A percentile compares a stretch with the other conserved stretches of the same genome.
Evolutionary conservation across 83 land plant genomes (phyloP).

Genomic region (Diphasiastrum complanatum): DNA sequence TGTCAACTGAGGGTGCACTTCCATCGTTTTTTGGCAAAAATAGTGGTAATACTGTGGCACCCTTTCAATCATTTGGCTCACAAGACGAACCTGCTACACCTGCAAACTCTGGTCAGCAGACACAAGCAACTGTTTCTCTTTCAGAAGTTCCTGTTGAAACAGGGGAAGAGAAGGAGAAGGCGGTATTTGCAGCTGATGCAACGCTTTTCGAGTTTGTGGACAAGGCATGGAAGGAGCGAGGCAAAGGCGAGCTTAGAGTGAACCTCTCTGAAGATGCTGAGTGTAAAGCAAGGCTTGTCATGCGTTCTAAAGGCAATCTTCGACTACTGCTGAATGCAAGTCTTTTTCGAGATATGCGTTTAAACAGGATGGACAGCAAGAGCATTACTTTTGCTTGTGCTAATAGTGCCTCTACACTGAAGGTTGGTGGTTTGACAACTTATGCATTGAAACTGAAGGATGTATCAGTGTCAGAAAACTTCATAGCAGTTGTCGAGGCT

Average conservation of each 20-base stretch:
- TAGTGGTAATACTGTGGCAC: conserved; percentile 36
- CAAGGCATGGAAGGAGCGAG: conserved; percentile 89
- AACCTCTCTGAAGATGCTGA: conserved; percentile 43
- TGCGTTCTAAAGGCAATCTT: conserved; percentile 82
- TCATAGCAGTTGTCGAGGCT: conserved; percentile 42
- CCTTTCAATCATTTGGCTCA: too few relatives aligned
- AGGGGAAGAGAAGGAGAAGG: conserved; percentile 88
- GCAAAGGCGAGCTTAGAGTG: conserved; percentile 78
- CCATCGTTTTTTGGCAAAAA: conserved; percentile 30
- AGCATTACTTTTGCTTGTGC: conserved; percentile 87
- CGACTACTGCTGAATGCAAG: conserved; percentile 79
- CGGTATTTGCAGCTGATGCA: conserved; percentile 71
- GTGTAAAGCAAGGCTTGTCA: conserved; percentile 62
- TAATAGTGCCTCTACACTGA: conserved; percentile 56
- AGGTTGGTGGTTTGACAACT: conserved; percentile 54
- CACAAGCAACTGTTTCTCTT: too few relatives aligned
- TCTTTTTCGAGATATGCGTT: conserved; percentile 77
- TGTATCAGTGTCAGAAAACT: conserved; percentile 40
- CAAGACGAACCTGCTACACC: too few relatives aligned
- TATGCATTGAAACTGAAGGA: conserved; percentile 82
- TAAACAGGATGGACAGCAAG: conserved; percentile 73
- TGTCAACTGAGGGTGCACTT: too few relatives aligned
- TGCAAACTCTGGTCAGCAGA: too few relatives aligned
- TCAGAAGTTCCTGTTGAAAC: conserved; percentile 71
- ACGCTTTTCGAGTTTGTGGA: conserved; percentile 65